These are phyloP conservation scores for Cyberlindnera galapagoensis DNA, from an alignment of 805 yeast genomes.

Conservation along the genomic window DNA sequence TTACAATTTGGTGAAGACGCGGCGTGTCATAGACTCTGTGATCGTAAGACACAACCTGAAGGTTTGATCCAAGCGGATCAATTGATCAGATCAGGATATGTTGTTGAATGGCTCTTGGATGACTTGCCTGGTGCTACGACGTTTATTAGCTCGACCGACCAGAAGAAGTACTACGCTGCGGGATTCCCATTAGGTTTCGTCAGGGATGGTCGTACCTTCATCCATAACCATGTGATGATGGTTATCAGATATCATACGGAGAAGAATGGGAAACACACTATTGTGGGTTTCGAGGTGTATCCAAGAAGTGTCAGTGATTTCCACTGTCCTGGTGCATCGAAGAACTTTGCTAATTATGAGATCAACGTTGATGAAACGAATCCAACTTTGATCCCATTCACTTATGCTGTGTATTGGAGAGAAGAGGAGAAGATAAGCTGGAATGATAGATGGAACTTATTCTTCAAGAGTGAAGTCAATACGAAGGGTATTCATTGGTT, in stretches of 20 bases:
- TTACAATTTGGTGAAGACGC: slow-evolving; percentile 58
- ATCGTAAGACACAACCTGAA: slow-evolving; percentile 45
- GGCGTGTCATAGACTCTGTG: slow-evolving; percentile 64
- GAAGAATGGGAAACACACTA: slow-evolving; percentile 41
- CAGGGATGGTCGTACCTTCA: slow-evolving; percentile 49
- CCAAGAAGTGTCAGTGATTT: slow-evolving; percentile 69
- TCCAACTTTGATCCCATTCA: slow-evolving; percentile 54
- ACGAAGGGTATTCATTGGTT: slow-evolving; percentile 67
- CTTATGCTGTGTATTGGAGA: slow-evolving; percentile 85
- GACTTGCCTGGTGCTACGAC: slow-evolving; percentile 87
- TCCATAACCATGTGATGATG: slow-evolving; percentile 77
- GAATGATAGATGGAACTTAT: slow-evolving; percentile 68
- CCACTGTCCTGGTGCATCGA: slow-evolving; percentile 71
- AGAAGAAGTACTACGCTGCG: slow-evolving; percentile 68
- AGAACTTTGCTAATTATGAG: slow-evolving; percentile 50
- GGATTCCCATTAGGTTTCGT: slow-evolving; percentile 83
- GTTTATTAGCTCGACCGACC: slow-evolving; percentile 50
- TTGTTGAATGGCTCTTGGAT: slow-evolving; percentile 80
- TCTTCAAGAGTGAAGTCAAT: slow-evolving; percentile 47
- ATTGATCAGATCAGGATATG: slow-evolving; percentile 62
- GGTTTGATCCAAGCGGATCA: slow-evolving; percentile 52
- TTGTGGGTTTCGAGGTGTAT: slow-evolving; percentile 87
- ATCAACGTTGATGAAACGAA: slow-evolving; percentile 37
- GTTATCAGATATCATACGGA: slow-evolving; percentile 66
- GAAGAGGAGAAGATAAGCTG: slow-evolving; percentile 66